These are phyloP conservation scores for Trypanosoma platydactyli DNA, from an alignment of 208 protist genomes.

Conservation along the genomic window DNA sequence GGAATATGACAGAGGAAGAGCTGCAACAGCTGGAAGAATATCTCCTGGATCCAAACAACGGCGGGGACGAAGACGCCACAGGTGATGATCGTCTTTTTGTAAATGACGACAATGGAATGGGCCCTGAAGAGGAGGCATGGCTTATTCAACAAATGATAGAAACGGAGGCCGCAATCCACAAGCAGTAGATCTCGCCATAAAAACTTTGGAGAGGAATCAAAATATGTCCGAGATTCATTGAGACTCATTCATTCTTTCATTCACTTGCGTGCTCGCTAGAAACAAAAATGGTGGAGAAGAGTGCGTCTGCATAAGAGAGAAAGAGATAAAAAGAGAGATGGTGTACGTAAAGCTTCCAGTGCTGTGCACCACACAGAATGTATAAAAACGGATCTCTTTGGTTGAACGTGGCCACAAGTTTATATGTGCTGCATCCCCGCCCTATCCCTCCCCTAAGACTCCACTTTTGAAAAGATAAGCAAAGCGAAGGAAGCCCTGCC, in stretches of 20 bases:
- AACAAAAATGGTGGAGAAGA: neutral
- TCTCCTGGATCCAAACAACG: slow-evolving; percentile 12
- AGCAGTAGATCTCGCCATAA: neutral
- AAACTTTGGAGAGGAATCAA: neutral
- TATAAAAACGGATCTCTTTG: too few relatives aligned
- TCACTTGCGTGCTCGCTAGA: neutral
- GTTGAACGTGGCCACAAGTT: too few relatives aligned
- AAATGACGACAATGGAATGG: slow-evolving; percentile 61
- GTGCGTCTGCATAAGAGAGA: slow-evolving; percentile 33
- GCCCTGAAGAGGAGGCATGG: slow-evolving; percentile 79
- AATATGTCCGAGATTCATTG: neutral
- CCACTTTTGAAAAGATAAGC: too few relatives aligned
- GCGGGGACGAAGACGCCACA: neutral
- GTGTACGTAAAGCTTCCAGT: slow-evolving; percentile 3
- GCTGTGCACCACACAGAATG: too few relatives aligned
- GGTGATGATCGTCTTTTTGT: slow-evolving; percentile 45
- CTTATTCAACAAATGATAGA: slow-evolving; percentile 83
- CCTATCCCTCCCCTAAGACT: too few relatives aligned
- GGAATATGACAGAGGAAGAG: slow-evolving; percentile 20
- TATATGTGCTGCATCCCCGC: too few relatives aligned
- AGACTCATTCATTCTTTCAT: too few relatives aligned
- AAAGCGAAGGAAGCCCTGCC: too few relatives aligned
- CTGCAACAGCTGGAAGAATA: slow-evolving; percentile 24
- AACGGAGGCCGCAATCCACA: slow-evolving; percentile 2
- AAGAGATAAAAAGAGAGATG: neutral